Evolutionary conservation across 106 monocot genomes (phyloP), one percentile per base, ranked within the genome.

Genomic region (Posidonia australis): DNA sequence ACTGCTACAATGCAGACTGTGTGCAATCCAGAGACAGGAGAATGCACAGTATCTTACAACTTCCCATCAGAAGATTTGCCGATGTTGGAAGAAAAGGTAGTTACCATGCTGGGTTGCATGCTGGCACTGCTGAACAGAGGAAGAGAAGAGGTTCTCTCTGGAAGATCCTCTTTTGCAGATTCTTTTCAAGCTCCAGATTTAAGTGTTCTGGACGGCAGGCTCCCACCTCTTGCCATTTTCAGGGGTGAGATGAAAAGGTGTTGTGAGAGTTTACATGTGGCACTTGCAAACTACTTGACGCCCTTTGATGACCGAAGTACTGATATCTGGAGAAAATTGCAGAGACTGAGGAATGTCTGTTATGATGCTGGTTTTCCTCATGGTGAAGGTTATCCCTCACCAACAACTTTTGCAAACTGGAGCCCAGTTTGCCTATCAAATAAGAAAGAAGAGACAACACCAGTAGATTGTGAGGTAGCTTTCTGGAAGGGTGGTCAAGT

Each of bases 401-500:
- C 86, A 29, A 79, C 76, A 47, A 31, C 81, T 28, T 85, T 98
- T 71, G 90, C 98, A 51, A 98, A 98, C 60, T 98, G 87, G 87
- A 68, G 70, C 36, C 81, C 83, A 22, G 98, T 98, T 31, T 88
- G 81, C 59, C 69, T 87, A 52, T 80, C 92, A 42, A 62, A 62
- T 9, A 57, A 54, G 20, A 82, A 79, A 60, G 73, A 82, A 76
- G 66, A 52, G 5, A 54, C 18, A 20, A 11, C 10, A 42, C 13
- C 21, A 26, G 84, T 72, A 66, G 76, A 92, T 79, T 47, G 41
- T 71, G 91, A 85, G 54, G 81, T 88, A n/a, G 85, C 83, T 70
- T 99, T 99, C 73, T 99, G 98, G 98, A 88, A 84, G 54, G 98
- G 93, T 76, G 93, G 89, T 18, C 93, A 94, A 67, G 86, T 89